Conservation (phyloP, 495 filamentous ascomycete species). For the Neurospora discreta region DNA sequence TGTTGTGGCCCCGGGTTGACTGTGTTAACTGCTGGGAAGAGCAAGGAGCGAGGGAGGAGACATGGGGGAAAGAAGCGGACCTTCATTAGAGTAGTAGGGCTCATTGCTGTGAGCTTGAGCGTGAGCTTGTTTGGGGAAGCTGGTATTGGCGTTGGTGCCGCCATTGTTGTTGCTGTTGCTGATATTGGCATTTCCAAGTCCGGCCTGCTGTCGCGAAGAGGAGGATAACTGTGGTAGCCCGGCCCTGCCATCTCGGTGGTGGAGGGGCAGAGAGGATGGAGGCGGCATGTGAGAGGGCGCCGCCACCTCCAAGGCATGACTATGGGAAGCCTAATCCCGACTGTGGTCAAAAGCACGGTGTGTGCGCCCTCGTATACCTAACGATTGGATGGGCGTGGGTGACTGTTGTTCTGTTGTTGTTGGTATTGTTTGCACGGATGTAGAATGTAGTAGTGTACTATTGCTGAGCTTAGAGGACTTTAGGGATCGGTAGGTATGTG, state of each 20-base stretch:
- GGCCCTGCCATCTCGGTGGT: slow-evolving; percentile 28
- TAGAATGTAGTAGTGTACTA: slow-evolving; percentile 1
- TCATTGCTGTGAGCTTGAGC: slow-evolving; percentile 4
- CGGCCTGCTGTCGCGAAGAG: background rate
- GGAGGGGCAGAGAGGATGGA: slow-evolving; percentile 20
- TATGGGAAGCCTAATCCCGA: slow-evolving; percentile 12
- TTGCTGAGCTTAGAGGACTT: background rate
- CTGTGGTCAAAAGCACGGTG: background rate
- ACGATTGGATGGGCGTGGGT: background rate
- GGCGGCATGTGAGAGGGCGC: slow-evolving; percentile 21
- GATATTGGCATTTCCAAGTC: background rate
- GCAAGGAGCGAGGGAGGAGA: background rate
- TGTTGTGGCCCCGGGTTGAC: slow-evolving; percentile 16
- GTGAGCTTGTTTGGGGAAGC: background rate
- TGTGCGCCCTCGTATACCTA: background rate
- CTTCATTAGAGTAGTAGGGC: slow-evolving; percentile 49
- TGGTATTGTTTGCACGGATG: background rate
- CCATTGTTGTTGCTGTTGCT: slow-evolving; percentile 1
- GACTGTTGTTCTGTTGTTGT: background rate
- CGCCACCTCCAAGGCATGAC: slow-evolving; percentile 24
- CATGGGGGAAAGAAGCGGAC: slow-evolving; percentile 26
- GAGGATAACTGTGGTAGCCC: slow-evolving; percentile 27
- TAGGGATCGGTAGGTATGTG: background rate
- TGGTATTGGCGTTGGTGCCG: slow-evolving; percentile 23
- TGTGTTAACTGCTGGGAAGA: background rate